Evolutionary conservation across 2,329 filamentous ascomycete species (phyloP).

Genomic region (Mycosphaerelloides madeirae): DNA sequence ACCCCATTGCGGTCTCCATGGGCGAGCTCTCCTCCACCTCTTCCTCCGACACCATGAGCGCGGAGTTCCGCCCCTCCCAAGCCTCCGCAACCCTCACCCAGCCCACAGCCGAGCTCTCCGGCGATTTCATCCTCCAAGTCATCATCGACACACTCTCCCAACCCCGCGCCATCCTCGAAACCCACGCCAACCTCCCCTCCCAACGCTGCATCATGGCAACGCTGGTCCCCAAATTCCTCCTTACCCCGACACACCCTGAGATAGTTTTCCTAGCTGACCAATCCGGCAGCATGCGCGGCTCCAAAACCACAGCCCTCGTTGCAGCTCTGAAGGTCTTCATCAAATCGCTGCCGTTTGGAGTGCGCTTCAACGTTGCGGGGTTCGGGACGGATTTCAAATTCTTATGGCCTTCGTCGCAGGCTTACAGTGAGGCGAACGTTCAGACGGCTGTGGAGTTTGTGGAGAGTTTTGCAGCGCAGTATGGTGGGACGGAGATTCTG

Average conservation of each 20-base stretch:
- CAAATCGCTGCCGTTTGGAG: constrained; percentile 59
- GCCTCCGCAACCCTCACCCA: constrained; percentile 60
- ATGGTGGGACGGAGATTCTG: constrained; percentile 53
- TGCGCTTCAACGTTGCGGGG: constrained; percentile 66
- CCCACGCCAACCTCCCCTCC: constrained; percentile 56
- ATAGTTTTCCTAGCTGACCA: constrained; percentile 70
- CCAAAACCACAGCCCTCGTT: constrained; percentile 51
- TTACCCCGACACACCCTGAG: constrained; percentile 55
- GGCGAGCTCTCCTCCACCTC: constrained; percentile 51
- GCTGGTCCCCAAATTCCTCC: constrained; percentile 64
- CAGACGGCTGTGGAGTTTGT: constrained; percentile 42
- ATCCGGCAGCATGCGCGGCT: constrained; percentile 59
- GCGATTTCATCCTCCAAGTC: constrained; percentile 64
- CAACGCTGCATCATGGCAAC: constrained; percentile 67
- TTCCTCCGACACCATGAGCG: constrained; percentile 28
- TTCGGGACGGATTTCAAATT: constrained; percentile 52
- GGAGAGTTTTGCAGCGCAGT: constrained; percentile 40
- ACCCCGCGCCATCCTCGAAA: constrained; percentile 63
- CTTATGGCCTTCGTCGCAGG: constrained; percentile 46
- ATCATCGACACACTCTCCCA: constrained; percentile 55
- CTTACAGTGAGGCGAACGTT: constrained; percentile 45
- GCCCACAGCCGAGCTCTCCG: constrained; percentile 50
- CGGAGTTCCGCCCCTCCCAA: constrained; percentile 50
- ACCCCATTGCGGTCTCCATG: constrained; percentile 62
- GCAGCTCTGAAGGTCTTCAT: constrained; percentile 59